Conservation (phyloP, 441 rosid species). For the Cnidoscolus chayamansa region DNA sequence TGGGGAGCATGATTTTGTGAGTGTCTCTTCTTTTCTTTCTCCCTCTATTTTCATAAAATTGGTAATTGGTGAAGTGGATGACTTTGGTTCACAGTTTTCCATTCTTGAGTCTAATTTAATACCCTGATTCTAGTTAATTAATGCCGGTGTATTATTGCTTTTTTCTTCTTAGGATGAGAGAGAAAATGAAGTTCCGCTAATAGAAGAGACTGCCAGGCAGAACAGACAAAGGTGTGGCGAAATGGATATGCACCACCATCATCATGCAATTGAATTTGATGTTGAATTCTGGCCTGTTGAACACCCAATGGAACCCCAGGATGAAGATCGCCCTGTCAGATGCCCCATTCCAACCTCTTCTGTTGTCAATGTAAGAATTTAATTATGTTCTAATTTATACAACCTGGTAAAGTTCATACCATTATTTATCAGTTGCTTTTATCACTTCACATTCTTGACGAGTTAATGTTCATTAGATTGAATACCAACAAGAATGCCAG, state of each 20-base stretch:
- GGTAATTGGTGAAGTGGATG: too few relatives aligned
- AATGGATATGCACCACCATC: constrained; percentile 29
- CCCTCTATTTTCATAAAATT: neutral
- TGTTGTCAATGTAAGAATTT: constrained; percentile 43
- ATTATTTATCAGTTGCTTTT: too few relatives aligned
- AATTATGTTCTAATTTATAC: too few relatives aligned
- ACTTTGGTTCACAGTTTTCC: too few relatives aligned
- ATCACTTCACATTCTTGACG: too few relatives aligned
- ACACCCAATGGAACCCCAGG: constrained; percentile 81
- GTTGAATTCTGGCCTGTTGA: constrained; percentile 76
- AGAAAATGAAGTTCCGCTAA: constrained; percentile 35
- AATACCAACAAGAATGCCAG: too few relatives aligned
- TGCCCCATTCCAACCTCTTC: constrained; percentile 77
- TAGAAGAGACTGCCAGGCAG: constrained; percentile 32
- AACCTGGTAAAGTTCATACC: too few relatives aligned
- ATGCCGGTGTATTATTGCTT: neutral
- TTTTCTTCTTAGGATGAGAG: constrained; percentile 31
- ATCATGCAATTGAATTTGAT: constrained; percentile 32
- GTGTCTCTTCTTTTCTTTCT: constrained; percentile 10
- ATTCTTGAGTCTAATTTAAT: too few relatives aligned
- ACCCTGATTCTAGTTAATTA: neutral
- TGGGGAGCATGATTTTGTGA: constrained; percentile 26
- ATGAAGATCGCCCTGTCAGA: constrained; percentile 84
- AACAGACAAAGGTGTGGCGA: constrained; percentile 15
- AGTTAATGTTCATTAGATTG: too few relatives aligned